phyloP scores from a whole-genome alignment of 352 stramenopile genomes.

The Halophytophthora polymorphica region DNA sequence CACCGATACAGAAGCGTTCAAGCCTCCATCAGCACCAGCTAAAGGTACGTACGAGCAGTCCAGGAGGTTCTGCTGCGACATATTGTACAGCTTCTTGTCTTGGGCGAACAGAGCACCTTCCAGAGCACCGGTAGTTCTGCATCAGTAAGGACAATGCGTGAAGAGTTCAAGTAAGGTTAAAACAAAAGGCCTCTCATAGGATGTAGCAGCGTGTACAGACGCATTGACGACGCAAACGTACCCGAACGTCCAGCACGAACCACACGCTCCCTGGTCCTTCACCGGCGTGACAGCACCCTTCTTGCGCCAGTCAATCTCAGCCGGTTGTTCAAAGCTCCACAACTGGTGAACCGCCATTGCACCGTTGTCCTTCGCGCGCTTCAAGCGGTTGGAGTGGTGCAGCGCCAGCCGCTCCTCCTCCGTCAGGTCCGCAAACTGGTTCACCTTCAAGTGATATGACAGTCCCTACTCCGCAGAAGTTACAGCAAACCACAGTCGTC shows the following conservation, averaged over 20 bases:
- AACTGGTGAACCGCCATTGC: constrained; percentile 42
- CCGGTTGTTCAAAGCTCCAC: constrained; percentile 35
- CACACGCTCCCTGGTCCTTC: constrained; percentile 90
- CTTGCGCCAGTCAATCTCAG: constrained; percentile 85
- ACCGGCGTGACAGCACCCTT: constrained; percentile 87
- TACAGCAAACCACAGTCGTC: not conserved
- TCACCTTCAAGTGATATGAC: constrained; percentile 75
- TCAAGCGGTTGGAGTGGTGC: constrained; percentile 37
- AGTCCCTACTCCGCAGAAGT: constrained; percentile 42
- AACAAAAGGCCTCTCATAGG: not conserved
- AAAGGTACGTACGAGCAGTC: constrained; percentile 77
- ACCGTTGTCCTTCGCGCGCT: constrained; percentile 62
- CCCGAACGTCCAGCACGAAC: constrained; percentile 92
- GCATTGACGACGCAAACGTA: constrained; percentile 14
- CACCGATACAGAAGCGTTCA: no score
- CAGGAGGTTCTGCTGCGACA: constrained; percentile 89
- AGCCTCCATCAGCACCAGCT: not conserved
- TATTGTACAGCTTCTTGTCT: constrained; percentile 70
- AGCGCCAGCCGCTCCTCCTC: constrained; percentile 61
- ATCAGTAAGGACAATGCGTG: constrained; percentile 5
- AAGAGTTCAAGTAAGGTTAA: constrained; percentile 1
- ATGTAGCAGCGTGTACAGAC: constrained; percentile 83
- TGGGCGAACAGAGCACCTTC: constrained; percentile 75
- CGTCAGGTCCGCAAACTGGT: constrained; percentile 81
- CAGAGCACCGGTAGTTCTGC: constrained; percentile 75